Evolutionary conservation across 2,329 filamentous ascomycete species (phyloP).

Genomic region (Pestalotiopsis fici): DNA sequence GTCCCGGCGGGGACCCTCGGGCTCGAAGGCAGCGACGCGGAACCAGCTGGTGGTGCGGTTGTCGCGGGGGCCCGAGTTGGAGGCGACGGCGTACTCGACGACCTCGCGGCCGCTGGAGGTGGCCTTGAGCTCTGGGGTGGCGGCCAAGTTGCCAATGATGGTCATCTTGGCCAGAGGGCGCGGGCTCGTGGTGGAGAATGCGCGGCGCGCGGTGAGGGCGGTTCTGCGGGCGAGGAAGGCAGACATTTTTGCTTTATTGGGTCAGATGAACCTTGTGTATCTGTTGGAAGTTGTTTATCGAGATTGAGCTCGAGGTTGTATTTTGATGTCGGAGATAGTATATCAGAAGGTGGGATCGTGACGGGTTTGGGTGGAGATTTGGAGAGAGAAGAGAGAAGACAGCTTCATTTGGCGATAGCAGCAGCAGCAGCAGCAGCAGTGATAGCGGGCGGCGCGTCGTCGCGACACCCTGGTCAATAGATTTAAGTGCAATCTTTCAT

Average conservation of each 20-base stretch:
- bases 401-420: not conserved
- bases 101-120: conserved; percentile 74
- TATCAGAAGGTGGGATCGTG: not conserved
- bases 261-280: not conserved
- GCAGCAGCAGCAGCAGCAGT: not conserved
- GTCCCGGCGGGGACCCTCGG: conserved; percentile 70
- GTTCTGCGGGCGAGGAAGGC: conserved; percentile 54
- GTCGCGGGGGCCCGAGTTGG: conserved; percentile 64
- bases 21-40: conserved; percentile 70
- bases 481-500: not conserved
- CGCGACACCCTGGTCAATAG: not conserved
- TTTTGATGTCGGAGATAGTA: not conserved
- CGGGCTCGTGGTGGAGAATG: conserved; percentile 74
- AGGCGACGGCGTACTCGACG: conserved; percentile 76
- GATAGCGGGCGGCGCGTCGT: not conserved
- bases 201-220: conserved; percentile 56
- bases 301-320: not conserved
- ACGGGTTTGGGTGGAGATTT: not conserved
- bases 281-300: not conserved
- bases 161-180: conserved; percentile 76
- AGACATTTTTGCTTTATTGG: conserved; percentile 35
- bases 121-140: conserved; percentile 72
- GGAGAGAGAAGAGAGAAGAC: not conserved
- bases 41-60: conserved; percentile 86
- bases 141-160: conserved; percentile 82